These are phyloP conservation scores for Zizania latifolia DNA, from an alignment of 176 grass and related monocot species.

Conservation along the genomic window DNA sequence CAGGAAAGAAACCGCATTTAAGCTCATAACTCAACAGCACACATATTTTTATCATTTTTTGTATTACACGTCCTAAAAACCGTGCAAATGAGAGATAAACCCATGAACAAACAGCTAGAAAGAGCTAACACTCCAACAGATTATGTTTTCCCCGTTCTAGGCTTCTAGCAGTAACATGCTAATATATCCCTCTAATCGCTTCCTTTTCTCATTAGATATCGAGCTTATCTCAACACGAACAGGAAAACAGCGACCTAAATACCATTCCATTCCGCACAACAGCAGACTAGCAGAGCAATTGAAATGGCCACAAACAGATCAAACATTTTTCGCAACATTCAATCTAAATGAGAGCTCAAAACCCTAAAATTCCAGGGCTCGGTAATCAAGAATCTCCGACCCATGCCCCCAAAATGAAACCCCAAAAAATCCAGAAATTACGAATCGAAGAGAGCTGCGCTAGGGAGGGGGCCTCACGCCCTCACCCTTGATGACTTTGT, in stretches of 20 bases:
- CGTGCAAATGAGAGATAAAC: too few relatives aligned
- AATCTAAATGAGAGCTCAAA: neutral
- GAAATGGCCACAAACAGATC: neutral
- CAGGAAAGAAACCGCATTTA: neutral
- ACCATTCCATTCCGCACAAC: neutral
- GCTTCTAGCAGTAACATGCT: too few relatives aligned
- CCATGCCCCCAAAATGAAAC: neutral
- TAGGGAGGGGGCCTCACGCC: slow-evolving; percentile 40
- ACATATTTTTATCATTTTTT: too few relatives aligned
- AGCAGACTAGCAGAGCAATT: neutral
- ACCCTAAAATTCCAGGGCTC: neutral
- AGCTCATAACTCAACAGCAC: too few relatives aligned
- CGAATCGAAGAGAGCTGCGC: neutral
- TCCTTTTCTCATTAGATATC: too few relatives aligned
- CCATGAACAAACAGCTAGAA: too few relatives aligned
- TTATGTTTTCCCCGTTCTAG: too few relatives aligned
- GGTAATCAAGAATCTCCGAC: neutral
- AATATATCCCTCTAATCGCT: too few relatives aligned
- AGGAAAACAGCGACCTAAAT: neutral
- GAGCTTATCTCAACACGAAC: too few relatives aligned
- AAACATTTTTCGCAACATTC: slow-evolving; percentile 15
- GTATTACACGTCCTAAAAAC: too few relatives aligned
- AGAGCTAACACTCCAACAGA: too few relatives aligned
- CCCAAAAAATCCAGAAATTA: neutral
- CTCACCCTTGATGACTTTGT: slow-evolving; percentile 86